These are phyloP conservation scores for Saccharomycopsis schoenii DNA, from an alignment of 805 yeast genomes.

Conservation along the genomic window DNA sequence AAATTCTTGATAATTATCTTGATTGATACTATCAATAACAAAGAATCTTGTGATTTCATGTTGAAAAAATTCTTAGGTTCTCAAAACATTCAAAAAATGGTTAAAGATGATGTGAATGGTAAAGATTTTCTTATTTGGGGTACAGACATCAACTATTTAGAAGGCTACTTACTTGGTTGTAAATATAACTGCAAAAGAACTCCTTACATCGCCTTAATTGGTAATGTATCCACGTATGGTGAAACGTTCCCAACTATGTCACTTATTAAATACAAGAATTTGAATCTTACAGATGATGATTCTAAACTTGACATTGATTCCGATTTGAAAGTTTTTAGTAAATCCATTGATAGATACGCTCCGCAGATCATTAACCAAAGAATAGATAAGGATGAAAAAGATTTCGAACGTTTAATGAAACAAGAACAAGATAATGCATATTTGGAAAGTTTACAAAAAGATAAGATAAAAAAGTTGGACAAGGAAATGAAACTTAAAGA, in stretches of 20 bases:
- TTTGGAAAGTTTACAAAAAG: constrained; percentile 47
- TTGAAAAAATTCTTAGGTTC: constrained; percentile 9
- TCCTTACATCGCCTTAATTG: constrained; percentile 47
- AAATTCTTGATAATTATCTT: constrained; percentile 48
- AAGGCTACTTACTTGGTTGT: constrained; percentile 56
- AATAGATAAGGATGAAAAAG: constrained; percentile 49
- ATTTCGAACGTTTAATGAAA: constrained; percentile 45
- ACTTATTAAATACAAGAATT: constrained; percentile 27
- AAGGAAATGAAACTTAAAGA: constrained; percentile 17
- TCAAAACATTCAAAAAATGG: constrained; percentile 3
- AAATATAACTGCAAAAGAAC: constrained; percentile 40
- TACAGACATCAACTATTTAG: constrained; percentile 53
- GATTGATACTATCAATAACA: constrained; percentile 22
- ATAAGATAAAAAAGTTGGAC: constrained; percentile 38
- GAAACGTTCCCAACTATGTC: constrained; percentile 41
- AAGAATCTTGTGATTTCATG: constrained; percentile 1
- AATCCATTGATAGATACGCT: constrained; percentile 32
- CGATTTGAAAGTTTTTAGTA: constrained; percentile 23
- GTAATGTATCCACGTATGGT: constrained; percentile 36
- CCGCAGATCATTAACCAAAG: constrained; percentile 50
- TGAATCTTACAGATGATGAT: constrained; percentile 19
- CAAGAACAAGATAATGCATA: constrained; percentile 62
- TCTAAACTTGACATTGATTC: neutral
- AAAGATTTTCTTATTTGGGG: constrained; percentile 46
- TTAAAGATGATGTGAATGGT: constrained; percentile 7